phyloP scores from a whole-genome alignment of 2,329 filamentous ascomycete genomes.

The Pseudocercospora fuligena region DNA sequence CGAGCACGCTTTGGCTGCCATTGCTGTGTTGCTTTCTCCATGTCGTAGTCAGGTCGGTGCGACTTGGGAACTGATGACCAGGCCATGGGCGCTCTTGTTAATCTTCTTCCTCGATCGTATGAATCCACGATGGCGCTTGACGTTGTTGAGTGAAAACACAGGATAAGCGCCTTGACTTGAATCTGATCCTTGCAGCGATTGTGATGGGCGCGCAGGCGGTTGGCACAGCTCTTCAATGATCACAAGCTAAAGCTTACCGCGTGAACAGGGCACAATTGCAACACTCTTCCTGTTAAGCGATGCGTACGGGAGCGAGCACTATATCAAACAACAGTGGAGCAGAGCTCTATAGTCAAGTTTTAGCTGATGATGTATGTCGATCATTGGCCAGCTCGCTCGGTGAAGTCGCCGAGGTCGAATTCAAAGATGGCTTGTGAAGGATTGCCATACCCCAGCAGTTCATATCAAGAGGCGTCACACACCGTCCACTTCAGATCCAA shows the following conservation, averaged over 20 bases:
- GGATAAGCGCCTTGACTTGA: not conserved
- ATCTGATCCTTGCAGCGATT: not conserved
- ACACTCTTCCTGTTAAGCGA: not conserved
- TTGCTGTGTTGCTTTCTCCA: constrained; percentile 11
- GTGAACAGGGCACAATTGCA: not conserved
- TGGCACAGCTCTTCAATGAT: constrained; percentile 1
- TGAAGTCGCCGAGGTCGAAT: constrained; percentile 8
- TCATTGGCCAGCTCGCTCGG: constrained; percentile 14
- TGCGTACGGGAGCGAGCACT: constrained; percentile 6
- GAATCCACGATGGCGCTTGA: constrained; percentile 11
- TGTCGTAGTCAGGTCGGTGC: not conserved
- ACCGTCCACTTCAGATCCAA: constrained; percentile 3
- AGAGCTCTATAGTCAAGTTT: constrained; percentile 3
- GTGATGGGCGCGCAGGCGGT: not conserved
- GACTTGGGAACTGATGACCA: constrained; percentile 1
- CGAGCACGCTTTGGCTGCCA: constrained; percentile 8
- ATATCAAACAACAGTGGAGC: constrained; percentile 9
- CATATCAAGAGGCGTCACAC: constrained; percentile 3
- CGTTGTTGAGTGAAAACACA: not conserved
- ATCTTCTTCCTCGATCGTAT: constrained; percentile 4
- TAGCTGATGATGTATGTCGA: not conserved
- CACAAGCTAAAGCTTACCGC: constrained; percentile 8
- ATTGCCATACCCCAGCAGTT: not conserved
- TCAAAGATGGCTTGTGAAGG: not conserved
- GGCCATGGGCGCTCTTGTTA: constrained; percentile 8